Base-by-base conservation (phyloP, 352 stramenopile species). In the Aphanomyces invadans region DNA sequence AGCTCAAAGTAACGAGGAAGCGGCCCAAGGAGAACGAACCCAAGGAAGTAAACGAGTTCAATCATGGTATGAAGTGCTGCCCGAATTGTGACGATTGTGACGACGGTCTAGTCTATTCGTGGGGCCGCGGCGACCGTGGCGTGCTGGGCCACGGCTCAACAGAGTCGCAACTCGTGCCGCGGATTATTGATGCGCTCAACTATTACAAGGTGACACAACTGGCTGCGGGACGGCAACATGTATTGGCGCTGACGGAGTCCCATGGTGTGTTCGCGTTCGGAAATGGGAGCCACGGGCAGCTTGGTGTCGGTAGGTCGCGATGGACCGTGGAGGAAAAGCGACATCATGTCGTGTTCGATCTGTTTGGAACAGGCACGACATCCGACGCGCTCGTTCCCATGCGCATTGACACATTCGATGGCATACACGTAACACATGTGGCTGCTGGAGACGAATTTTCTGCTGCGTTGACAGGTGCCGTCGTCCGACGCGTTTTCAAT, bases 251-350 rank as follows among this genome's bases (percentile, higher is more conserved):
- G 26, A 93, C 82, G 3, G 82, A 91, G 45, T 21, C 74, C 21
- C 73, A 88, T 46, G 83, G 82, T n/a, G 67, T 89, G 0, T 91
- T 80, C 56, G 71, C 80, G 3, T 90, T 91, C 60, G 84, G 84
- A 12, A 76, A 86, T 17, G 81, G 81, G 0, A 76, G 71, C 26
- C 70, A 81, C 45, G 83, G 82, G 10, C 85, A 90, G 42, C 70
- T 91, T 10, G 84, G 84, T 21, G 32, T 80, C 25, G 83, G 81
- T 90, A 73, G 19, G 62, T 23, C 21, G 7, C 36, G n/a, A n/a
- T n/a, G n/a, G n/a, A n/a, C n/a, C n/a, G n/a, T n/a, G n/a, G n/a
- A n/a, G 26, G 23, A 65, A 26, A 26, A 28, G 9, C 29, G 15
- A 38, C n/a, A 42, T 49, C 29, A 68, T 4, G n/a, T n/a, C n/a